Percentiles rank a stretch among this genome's conserved stretches.
Evolutionary conservation across 192 early-diverging fungal species (phyloP).

Genomic region (Gigaspora rosea): DNA sequence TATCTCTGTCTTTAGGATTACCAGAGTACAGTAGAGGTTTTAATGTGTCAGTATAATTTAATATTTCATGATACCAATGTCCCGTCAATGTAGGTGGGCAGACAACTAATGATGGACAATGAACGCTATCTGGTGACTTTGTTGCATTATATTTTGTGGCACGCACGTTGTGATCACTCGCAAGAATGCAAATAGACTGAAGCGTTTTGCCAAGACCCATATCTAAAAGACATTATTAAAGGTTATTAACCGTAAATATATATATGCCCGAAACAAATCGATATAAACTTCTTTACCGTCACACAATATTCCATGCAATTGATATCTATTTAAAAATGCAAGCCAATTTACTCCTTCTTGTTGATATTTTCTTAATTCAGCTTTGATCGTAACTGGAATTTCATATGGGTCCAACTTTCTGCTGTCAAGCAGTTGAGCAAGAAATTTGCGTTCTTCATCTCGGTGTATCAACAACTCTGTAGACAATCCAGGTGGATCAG

Average conservation of each 20-base stretch:
- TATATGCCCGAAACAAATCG: background rate
- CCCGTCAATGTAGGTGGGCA: slow-evolving; percentile 94
- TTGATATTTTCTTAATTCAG: slow-evolving; percentile 93
- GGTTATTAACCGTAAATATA: background rate
- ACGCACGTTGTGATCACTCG: slow-evolving; percentile 83
- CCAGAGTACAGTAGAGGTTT: slow-evolving; percentile 87
- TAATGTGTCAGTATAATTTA: slow-evolving; percentile 74
- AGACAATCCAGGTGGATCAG: slow-evolving; percentile 88
- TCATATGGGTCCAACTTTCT: slow-evolving; percentile 83
- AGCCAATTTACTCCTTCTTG: slow-evolving; percentile 99
- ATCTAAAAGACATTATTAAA: slow-evolving; percentile 51
- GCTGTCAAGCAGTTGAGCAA: slow-evolving; percentile 91
- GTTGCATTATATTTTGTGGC: slow-evolving; percentile 53
- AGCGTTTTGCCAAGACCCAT: slow-evolving; percentile 99
- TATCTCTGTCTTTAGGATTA: slow-evolving; percentile 70
- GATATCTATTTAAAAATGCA: slow-evolving; percentile 95
- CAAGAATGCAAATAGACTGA: slow-evolving; percentile 94
- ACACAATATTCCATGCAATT: slow-evolving; percentile 96
- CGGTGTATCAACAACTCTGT: slow-evolving; percentile 75
- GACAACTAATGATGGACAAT: slow-evolving; percentile 86
- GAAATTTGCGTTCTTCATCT: slow-evolving; percentile 88
- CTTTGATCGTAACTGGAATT: slow-evolving; percentile 90
- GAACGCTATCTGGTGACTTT: slow-evolving; percentile 64
- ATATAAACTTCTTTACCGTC: slow-evolving; percentile 64
- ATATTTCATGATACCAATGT: slow-evolving; percentile 96